Evolutionary conservation across 139 green algal species (phyloP), one percentile per base, ranked within the genome.

Genomic region (Raphidocelis subcapitata): DNA sequence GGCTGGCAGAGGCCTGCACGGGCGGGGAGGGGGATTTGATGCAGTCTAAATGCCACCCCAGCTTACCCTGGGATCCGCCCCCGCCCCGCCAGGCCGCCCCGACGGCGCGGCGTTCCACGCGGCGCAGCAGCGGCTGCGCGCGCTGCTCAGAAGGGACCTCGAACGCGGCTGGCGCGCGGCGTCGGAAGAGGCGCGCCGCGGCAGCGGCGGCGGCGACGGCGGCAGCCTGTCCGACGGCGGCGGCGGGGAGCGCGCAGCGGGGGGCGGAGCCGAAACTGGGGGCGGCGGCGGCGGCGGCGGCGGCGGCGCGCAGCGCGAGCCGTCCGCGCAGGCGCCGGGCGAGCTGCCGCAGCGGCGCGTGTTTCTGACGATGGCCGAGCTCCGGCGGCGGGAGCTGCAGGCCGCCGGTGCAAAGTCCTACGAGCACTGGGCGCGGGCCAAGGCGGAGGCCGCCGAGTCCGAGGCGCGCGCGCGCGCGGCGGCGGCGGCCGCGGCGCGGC

Each of bases 311-410:
- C n/a, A 32, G 56, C 3, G 28, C 20, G 41, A 55, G 2, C 59
- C 26, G 52, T 12, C 29, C 49, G 35, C 16, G 57, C 46, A 31
- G 16, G 49, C 31, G 33, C 20, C 44, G n/a, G 44, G 29, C 26
- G 41, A 36, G 41, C 41, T 23, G 32, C 3, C n/a, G 55, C 46
- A 28, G 28, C 5, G 10, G 32, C 55, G 29, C 21, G 41, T 49
- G 16, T 76, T 64, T 28, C 21, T 76, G 31, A 76, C 69, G 10
- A 23, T 29, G 18, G 15, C 37, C 21, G 69, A 76, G 21, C n/a
- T 29, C n/a, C 28, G 21, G 37, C 59, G 60, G 14, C 69, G 67
- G 23, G 15, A 66, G 31, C 31, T 76, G 31, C 3, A 54, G 47
- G 59, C 59, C 21, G 59, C 59, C 20, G 59, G 69, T 4, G 69